Evolutionary conservation across 352 stramenopile species (phyloP).

Genomic region (Phytopythium chamaehyphon): DNA sequence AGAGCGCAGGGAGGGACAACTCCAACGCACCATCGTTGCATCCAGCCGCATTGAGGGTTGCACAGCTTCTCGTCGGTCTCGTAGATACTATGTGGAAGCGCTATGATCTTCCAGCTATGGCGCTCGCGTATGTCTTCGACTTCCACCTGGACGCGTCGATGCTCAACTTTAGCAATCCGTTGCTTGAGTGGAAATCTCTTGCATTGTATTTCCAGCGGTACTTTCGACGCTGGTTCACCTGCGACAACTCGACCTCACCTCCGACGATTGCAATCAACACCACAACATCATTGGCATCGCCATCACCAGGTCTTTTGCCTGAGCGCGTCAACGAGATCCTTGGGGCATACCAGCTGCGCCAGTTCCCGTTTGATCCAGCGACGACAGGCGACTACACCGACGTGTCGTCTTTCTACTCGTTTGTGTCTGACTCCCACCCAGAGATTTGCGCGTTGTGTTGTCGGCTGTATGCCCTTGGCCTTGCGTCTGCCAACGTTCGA

Average conservation of each 20-base stretch:
- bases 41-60: constrained; percentile 18
- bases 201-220: constrained; percentile 64
- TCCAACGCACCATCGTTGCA: background rate
- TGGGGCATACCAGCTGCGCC: constrained; percentile 52
- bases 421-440: constrained; percentile 72
- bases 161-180: constrained; percentile 47
- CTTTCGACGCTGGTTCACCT: constrained; percentile 61
- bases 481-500: constrained; percentile 53
- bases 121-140: constrained; percentile 76
- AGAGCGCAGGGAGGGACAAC: constrained; percentile 2
- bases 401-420: constrained; percentile 84
- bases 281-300: background rate
- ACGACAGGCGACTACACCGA: constrained; percentile 75
- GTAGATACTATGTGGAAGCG: constrained; percentile 62
- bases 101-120: constrained; percentile 70
- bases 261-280: background rate
- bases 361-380: constrained; percentile 70
- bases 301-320: constrained; percentile 20
- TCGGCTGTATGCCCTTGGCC: constrained; percentile 61
- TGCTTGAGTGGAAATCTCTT: constrained; percentile 51
- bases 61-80: constrained; percentile 39
- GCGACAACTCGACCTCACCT: constrained; percentile 2
- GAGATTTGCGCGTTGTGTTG: constrained; percentile 81
- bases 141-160: constrained; percentile 62
- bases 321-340: constrained; percentile 48